These are phyloP conservation scores for Viola odorata DNA, from an alignment of 345 rosid species.

Conservation along the genomic window DNA sequence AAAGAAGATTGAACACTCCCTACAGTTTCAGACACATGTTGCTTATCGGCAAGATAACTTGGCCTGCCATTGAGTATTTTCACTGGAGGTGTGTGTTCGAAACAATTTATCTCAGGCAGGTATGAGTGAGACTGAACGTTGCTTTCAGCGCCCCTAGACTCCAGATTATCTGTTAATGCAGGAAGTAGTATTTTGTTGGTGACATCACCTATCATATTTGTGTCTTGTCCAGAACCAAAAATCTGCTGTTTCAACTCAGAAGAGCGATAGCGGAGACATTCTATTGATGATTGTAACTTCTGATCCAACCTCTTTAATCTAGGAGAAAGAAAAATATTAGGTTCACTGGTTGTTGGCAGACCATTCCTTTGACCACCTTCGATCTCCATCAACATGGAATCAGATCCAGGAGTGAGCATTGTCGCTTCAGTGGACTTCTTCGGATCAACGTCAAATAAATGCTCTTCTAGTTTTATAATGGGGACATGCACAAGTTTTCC, in stretches of 20 bases:
- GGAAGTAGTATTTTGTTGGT: slow-evolving; percentile 17
- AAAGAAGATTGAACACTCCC: slow-evolving; percentile 20
- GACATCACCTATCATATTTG: slow-evolving; percentile 15
- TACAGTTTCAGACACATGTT: slow-evolving; percentile 24
- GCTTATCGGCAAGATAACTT: slow-evolving; percentile 14
- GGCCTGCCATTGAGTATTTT: slow-evolving; percentile 28
- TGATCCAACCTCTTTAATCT: slow-evolving; percentile 31
- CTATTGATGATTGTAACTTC: slow-evolving; percentile 22
- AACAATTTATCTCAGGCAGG: slow-evolving; percentile 20
- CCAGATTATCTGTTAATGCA: slow-evolving; percentile 20
- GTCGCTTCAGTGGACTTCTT: slow-evolving; percentile 12
- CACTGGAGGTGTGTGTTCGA: slow-evolving; percentile 23
- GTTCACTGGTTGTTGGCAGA: slow-evolving; percentile 12
- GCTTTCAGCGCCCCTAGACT: slow-evolving; percentile 22
- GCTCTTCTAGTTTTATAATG: slow-evolving; percentile 34
- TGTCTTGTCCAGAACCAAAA: slow-evolving; percentile 30
- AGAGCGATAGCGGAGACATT: slow-evolving; percentile 15
- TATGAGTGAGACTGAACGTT: slow-evolving; percentile 21
- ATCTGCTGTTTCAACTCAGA: slow-evolving; percentile 29
- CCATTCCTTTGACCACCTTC: slow-evolving; percentile 16
- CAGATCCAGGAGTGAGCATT: slow-evolving; percentile 12
- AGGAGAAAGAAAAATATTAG: slow-evolving; percentile 30
- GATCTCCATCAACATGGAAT: slow-evolving; percentile 16
- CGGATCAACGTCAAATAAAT: slow-evolving; percentile 29
- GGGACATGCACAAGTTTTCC: slow-evolving; percentile 22